phyloP scores from a whole-genome alignment of 73 alveolate species.

The Effrenium voratum region DNA sequence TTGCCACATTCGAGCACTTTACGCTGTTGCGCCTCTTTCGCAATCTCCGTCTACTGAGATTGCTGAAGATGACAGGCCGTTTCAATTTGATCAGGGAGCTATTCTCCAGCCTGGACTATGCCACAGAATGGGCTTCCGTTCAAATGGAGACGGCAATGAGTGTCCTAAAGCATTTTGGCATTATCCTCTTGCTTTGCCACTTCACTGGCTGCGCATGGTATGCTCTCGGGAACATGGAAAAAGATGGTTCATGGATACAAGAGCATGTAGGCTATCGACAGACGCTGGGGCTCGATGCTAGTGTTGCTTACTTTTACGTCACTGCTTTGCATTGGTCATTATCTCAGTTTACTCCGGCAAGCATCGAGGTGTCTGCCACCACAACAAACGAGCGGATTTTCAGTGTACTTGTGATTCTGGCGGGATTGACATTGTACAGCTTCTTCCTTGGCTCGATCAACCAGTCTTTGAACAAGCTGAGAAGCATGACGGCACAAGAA shows the following conservation, averaged over 20 bases:
- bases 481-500: slow-evolving; percentile 52
- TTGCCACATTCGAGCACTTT: not conserved
- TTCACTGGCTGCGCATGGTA: slow-evolving; percentile 74
- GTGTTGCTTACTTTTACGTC: no score
- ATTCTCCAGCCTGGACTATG: not conserved
- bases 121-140: slow-evolving; percentile 3
- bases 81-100: slow-evolving; percentile 29
- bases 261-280: no score
- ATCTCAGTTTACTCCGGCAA: slow-evolving; percentile 56
- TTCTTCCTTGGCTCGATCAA: slow-evolving; percentile 81
- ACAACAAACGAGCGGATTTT: slow-evolving; percentile 9
- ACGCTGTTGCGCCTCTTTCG: slow-evolving; percentile 83
- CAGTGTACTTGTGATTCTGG: not conserved
- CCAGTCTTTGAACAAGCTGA: slow-evolving; percentile 43
- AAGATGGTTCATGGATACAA: no score
- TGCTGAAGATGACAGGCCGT: slow-evolving; percentile 57
- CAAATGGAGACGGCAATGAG: no score
- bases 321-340: slow-evolving; percentile 35
- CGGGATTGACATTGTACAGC: slow-evolving; percentile 56
- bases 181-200: slow-evolving; percentile 62
- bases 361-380: slow-evolving; percentile 50
- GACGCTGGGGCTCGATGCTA: no score
- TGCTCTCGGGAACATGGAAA: not conserved
- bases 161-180: not conserved
- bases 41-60: slow-evolving; percentile 17